These are phyloP conservation scores for Eustoma russellianum DNA, from an alignment of 257 asterid species.

Conservation along the genomic window DNA sequence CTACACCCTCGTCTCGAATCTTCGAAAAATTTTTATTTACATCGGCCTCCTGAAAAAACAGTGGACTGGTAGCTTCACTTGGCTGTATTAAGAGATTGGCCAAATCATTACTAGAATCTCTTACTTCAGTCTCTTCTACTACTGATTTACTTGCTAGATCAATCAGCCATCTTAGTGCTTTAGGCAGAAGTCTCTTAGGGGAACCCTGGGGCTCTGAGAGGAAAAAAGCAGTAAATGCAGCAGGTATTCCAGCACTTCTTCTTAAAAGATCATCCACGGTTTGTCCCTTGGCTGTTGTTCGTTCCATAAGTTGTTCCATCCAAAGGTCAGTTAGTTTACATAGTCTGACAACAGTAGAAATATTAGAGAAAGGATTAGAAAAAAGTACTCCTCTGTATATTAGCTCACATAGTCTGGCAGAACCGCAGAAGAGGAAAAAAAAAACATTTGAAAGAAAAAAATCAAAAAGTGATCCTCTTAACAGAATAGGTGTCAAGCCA, in stretches of 20 bases:
- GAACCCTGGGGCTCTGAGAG: constrained; percentile 97
- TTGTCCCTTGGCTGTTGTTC: constrained; percentile 85
- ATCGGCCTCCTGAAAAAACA: not conserved
- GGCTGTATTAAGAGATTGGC: constrained; percentile 17
- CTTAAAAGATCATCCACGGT: constrained; percentile 92
- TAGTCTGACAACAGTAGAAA: constrained; percentile 47
- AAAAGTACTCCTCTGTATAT: not conserved
- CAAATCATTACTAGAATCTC: constrained; percentile 14
- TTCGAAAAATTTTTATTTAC: constrained; percentile 45
- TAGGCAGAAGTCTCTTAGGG: constrained; percentile 86
- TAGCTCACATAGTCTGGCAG: too few species aligned
- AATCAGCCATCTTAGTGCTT: constrained; percentile 78
- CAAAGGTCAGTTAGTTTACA: constrained; percentile 79
- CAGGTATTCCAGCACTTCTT: constrained; percentile 99
- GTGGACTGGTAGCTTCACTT: constrained; percentile 7
- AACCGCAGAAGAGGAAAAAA: too few species aligned
- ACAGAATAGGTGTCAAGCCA: too few species aligned
- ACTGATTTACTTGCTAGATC: constrained; percentile 50
- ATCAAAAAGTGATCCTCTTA: too few species aligned
- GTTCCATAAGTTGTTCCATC: constrained; percentile 95
- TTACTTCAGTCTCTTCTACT: constrained; percentile 31
- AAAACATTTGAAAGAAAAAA: too few species aligned
- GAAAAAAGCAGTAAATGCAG: constrained; percentile 90
- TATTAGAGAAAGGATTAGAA: constrained; percentile 9
- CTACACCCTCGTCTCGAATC: constrained; percentile 90